Conservation (phyloP, 2,329 filamentous ascomycete genomes). For the Metarhizium brunneum region DNA sequence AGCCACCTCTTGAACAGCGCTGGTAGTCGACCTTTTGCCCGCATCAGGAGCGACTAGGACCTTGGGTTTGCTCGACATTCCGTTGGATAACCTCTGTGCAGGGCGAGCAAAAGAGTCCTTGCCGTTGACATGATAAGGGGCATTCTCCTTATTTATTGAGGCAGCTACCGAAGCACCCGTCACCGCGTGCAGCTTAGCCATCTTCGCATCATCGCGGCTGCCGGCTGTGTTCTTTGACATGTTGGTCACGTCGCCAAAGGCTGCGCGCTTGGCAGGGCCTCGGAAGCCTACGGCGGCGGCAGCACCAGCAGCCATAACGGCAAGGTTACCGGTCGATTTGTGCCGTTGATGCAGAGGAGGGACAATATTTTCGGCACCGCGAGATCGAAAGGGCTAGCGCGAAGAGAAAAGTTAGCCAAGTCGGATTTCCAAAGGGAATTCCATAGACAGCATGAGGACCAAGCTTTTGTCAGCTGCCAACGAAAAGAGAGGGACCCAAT, state of each 20-base stretch:
- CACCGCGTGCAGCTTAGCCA: slow-evolving; percentile 19
- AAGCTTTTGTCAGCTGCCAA: neutral
- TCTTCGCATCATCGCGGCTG: slow-evolving; percentile 25
- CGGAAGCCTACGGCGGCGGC: slow-evolving; percentile 21
- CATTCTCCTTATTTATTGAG: slow-evolving; percentile 37
- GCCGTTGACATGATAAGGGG: slow-evolving; percentile 9
- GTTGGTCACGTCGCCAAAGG: slow-evolving; percentile 78
- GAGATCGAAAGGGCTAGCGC: slow-evolving; percentile 29
- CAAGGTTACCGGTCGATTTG: slow-evolving; percentile 64
- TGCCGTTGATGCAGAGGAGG: slow-evolving; percentile 62
- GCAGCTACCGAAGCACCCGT: slow-evolving; percentile 15
- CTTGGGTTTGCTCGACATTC: slow-evolving; percentile 1
- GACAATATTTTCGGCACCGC: slow-evolving; percentile 45
- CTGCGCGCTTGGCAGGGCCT: slow-evolving; percentile 59
- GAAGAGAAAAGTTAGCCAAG: neutral
- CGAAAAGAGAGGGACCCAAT: neutral
- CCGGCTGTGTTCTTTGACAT: slow-evolving; percentile 31
- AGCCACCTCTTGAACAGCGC: slow-evolving; percentile 5
- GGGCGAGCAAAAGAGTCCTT: slow-evolving; percentile 30
- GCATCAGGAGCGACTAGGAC: slow-evolving; percentile 1
- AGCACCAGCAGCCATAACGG: slow-evolving; percentile 16
- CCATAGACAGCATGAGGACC: neutral
- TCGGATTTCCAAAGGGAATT: neutral
- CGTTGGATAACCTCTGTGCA: slow-evolving; percentile 19
- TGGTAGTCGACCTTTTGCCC: slow-evolving; percentile 14